Percentiles rank a stretch among this genome's conserved stretches.
phyloP scores from a whole-genome alignment of 2,329 filamentous ascomycete genomes.

The Exophiala mesophila region DNA sequence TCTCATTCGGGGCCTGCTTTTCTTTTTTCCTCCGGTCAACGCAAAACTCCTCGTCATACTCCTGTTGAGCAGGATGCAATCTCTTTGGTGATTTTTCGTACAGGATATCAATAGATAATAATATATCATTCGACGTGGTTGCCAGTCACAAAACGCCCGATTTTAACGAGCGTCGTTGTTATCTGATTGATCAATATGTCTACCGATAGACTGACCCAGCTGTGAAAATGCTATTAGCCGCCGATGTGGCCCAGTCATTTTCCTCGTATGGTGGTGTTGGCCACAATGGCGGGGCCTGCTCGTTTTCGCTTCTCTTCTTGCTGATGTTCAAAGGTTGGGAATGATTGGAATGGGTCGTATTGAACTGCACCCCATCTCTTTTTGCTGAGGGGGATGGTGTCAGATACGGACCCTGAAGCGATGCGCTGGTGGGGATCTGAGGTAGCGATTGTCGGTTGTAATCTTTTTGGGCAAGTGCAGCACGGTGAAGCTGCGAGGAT shows the following conservation, averaged over 20 bases:
- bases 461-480: constrained; percentile 33
- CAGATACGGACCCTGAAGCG: constrained; percentile 48
- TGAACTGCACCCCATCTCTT: constrained; percentile 70
- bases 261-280: constrained; percentile 95
- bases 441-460: constrained; percentile 34
- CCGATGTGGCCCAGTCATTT: constrained; percentile 81
- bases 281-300: constrained; percentile 65
- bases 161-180: constrained; percentile 14
- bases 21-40: constrained; percentile 4
- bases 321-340: constrained; percentile 66
- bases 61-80: constrained; percentile 13
- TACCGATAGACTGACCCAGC: constrained; percentile 45
- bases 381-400: constrained; percentile 77
- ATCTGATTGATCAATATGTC: constrained; percentile 3
- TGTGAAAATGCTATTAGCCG: constrained; percentile 75
- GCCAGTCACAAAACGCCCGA: constrained; percentile 10
- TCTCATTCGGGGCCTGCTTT: no score
- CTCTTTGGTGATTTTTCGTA: constrained; percentile 21
- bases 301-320: constrained; percentile 51
- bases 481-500: constrained; percentile 41
- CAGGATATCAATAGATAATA: constrained; percentile 23
- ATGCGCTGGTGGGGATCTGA: constrained; percentile 15
- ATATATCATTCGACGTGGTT: constrained; percentile 17
- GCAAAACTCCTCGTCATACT: constrained; percentile 7
- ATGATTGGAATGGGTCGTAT: constrained; percentile 45